These are phyloP conservation scores for Myriosclerotinia scirpicola DNA, from an alignment of 2,329 filamentous ascomycete genomes.

Conservation along the genomic window DNA sequence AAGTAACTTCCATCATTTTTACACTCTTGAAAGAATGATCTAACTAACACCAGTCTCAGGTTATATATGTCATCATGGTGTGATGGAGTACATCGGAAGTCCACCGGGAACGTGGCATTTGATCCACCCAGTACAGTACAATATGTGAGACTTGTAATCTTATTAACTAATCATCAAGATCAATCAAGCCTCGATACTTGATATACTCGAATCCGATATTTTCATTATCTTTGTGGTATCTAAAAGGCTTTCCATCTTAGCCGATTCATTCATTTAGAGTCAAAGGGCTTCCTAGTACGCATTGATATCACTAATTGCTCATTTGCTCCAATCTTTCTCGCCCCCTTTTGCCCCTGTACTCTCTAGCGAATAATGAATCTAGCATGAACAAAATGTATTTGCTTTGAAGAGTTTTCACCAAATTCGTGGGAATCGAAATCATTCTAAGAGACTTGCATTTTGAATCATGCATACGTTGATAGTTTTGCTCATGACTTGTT, in stretches of 20 bases:
- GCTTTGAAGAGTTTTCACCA: not conserved
- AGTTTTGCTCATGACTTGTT: not conserved
- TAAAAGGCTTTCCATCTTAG: no score
- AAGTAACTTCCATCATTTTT: not conserved
- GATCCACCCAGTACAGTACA: not conserved
- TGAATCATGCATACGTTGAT: not conserved
- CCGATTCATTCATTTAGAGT: not conserved
- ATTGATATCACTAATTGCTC: not conserved
- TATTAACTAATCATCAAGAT: no score
- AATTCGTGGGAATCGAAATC: not conserved
- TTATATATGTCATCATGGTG: constrained; percentile 11
- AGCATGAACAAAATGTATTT: not conserved
- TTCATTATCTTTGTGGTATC: no score
- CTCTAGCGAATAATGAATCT: not conserved
- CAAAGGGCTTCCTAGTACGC: not conserved
- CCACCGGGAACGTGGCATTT: constrained; percentile 16
- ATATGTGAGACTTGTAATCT: not conserved
- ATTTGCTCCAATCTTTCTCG: not conserved
- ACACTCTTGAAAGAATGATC: not conserved
- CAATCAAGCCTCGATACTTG: not conserved
- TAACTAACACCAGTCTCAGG: not conserved
- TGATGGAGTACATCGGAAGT: not conserved
- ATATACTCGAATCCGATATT: not conserved
- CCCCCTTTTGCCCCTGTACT: no score
- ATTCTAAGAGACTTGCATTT: not conserved